Percentiles rank a stretch among this genome's conserved stretches.
Conservation (phyloP, 768 basidiomycete species). For the Austroboletus festivus region DNA sequence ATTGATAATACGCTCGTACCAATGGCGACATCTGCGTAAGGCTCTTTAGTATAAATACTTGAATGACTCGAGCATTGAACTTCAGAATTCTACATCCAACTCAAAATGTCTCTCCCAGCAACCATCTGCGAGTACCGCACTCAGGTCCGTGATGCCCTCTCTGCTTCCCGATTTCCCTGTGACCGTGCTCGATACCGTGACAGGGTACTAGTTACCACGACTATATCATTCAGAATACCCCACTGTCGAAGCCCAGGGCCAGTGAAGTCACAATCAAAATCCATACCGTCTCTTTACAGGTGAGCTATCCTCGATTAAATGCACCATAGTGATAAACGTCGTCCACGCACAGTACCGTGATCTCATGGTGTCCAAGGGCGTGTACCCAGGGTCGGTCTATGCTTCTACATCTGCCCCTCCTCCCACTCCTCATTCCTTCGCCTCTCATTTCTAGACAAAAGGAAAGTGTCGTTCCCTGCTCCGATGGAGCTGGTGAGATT, state of each 20-base stretch:
- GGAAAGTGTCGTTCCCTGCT: slow-evolving; percentile 31
- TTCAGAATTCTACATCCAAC: too few relatives aligned
- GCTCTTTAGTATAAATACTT: too few relatives aligned
- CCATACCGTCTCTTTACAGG: slow-evolving; percentile 56
- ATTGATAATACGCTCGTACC: too few relatives aligned
- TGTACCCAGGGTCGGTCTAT: slow-evolving; percentile 35
- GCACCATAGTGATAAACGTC: neutral
- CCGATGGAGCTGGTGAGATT: slow-evolving; percentile 60
- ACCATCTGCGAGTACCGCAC: slow-evolving; percentile 16
- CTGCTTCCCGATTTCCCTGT: neutral
- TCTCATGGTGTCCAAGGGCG: slow-evolving; percentile 38
- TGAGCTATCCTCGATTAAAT: slow-evolving; percentile 5
- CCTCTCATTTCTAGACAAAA: slow-evolving; percentile 34
- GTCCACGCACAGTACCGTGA: slow-evolving; percentile 44
- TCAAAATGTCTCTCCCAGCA: slow-evolving; percentile 12
- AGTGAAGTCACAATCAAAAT: slow-evolving; percentile 54
- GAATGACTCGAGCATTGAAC: too few relatives aligned
- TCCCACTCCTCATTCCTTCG: slow-evolving; percentile 17
- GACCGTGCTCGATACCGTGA: neutral
- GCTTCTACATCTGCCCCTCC: too few relatives aligned
- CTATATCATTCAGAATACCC: slow-evolving; percentile 24
- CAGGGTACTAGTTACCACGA: slow-evolving; percentile 28
- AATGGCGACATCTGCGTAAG: too few relatives aligned
- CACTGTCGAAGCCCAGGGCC: slow-evolving; percentile 35
- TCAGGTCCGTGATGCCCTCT: slow-evolving; percentile 4